Base-by-base conservation (phyloP, 257 asterid genomes). In the Ligustrum vulgare region DNA sequence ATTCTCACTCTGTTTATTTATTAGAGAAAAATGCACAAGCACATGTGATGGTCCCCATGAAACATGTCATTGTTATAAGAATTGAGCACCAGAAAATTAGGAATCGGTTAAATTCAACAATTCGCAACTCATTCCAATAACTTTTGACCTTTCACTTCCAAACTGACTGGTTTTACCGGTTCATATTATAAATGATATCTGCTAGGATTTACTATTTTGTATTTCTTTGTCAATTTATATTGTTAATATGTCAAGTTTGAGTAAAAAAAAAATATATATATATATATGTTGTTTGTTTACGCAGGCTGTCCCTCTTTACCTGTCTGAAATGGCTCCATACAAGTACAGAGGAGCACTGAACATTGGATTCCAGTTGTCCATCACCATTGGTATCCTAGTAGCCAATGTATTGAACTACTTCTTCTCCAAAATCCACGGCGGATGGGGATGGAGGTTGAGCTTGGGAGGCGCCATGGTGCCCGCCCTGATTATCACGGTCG, bases 401-500 rank as follows among this genome's bases (percentile, higher is more conserved):
- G 91, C 91, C 47, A 83, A 84, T 16, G 72, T 87, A 0, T 54
- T 87, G 2, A 87, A 87, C 85, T 87, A 84, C 79, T 84, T 80
- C 2, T 84, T 84, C 33, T 60, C 78, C 3, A 75, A 85, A 28
- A 75, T 87, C 10, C 47, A 49, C 2, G 86, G 87, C 7, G 85
- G 86, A 1, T 83, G 86, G 90, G 98, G 98, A 4, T 93, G 98
- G 98, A 74, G 97, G 45, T 32, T 90, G 69, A 91, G 98, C 47
- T 72, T 93, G 65, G 97, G 98, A 15, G 98, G 98, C 32, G 98
- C 98, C 0, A 82, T 87, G 85, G 94, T 93, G 41, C 98, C 98
- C 0, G 98, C 96, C 11, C 81, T 91, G 3, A 86, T 91, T 82
- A 91, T 93, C 75, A 71, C 90, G 2, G 2, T 88, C 33, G 98